phyloP scores from a whole-genome alignment of 495 filamentous ascomycete species.

The Daldinia caldariorum region DNA sequence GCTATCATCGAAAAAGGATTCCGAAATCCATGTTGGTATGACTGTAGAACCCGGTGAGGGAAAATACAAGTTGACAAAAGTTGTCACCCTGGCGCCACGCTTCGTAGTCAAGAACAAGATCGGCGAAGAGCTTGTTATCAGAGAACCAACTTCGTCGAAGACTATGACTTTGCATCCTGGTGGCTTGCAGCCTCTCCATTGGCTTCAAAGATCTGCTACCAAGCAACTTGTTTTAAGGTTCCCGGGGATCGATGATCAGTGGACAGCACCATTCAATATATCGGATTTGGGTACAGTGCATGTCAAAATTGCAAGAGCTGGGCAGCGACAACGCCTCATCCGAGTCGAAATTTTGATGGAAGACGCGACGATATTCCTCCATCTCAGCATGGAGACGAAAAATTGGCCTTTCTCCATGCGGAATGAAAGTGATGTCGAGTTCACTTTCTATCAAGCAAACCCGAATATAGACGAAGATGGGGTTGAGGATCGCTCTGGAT shows the following conservation, averaged over 20 bases:
- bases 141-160: slow-evolving; percentile 87
- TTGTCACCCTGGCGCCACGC: slow-evolving; percentile 90
- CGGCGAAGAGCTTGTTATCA: slow-evolving; percentile 83
- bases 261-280: slow-evolving; percentile 98
- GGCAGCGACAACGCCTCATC: slow-evolving; percentile 87
- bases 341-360: slow-evolving; percentile 91
- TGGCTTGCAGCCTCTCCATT: slow-evolving; percentile 83
- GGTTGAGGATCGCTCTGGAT: slow-evolving; percentile 81
- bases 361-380: slow-evolving; percentile 89
- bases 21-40: slow-evolving; percentile 89
- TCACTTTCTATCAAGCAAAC: slow-evolving; percentile 90
- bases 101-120: slow-evolving; percentile 96
- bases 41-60: slow-evolving; percentile 90
- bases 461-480: slow-evolving; percentile 80
- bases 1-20: slow-evolving; percentile 71
- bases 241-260: slow-evolving; percentile 94
- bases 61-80: slow-evolving; percentile 96
- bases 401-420: slow-evolving; percentile 99
- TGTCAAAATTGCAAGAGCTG: slow-evolving; percentile 89
- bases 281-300: slow-evolving; percentile 90
- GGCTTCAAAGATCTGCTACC: slow-evolving; percentile 76
- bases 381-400: slow-evolving; percentile 87
- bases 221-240: slow-evolving; percentile 95
- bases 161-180: slow-evolving; percentile 78
- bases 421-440: slow-evolving; percentile 95